phyloP scores from a whole-genome alignment of 1,284 basidiomycete species.

The Tylopilus sp. region DNA sequence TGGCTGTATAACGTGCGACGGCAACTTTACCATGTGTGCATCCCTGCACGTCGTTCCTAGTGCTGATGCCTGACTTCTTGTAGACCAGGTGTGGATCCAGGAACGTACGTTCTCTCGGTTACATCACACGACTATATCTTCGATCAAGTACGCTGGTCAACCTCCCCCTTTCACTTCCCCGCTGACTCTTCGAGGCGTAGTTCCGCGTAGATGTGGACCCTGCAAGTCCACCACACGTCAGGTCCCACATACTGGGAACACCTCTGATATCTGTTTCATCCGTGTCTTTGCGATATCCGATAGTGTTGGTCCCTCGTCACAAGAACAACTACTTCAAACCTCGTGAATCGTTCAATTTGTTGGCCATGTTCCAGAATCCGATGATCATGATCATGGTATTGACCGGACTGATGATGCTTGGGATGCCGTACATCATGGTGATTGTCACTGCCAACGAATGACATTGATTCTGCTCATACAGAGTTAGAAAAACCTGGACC shows the following conservation, averaged over 20 bases:
- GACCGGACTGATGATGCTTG: constrained; percentile 65
- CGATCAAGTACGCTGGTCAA: constrained; percentile 51
- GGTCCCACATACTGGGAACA: constrained; percentile 63
- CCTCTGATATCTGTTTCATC: constrained; percentile 57
- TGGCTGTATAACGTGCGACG: constrained; percentile 52
- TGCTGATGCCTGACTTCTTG: constrained; percentile 12
- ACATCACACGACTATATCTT: constrained; percentile 60
- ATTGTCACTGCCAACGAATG: background rate
- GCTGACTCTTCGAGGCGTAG: constrained; percentile 10
- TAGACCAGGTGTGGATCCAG: constrained; percentile 59
- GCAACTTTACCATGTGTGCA: constrained; percentile 73
- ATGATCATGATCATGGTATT: constrained; percentile 84
- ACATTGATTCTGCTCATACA: constrained; percentile 8
- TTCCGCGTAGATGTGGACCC: constrained; percentile 54
- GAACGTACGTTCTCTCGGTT: constrained; percentile 65
- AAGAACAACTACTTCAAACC: constrained; percentile 66
- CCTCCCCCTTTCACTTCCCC: background rate
- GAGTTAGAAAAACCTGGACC: constrained; percentile 73
- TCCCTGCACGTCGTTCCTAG: constrained; percentile 9
- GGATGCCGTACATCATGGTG: constrained; percentile 80
- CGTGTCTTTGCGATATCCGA: constrained; percentile 61
- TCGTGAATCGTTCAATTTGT: constrained; percentile 65
- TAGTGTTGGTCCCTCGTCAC: constrained; percentile 49
- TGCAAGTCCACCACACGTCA: constrained; percentile 47
- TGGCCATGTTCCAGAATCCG: constrained; percentile 78